phyloP scores from a whole-genome alignment of 495 filamentous ascomycete species.

The Aspergillus nidulans region DNA sequence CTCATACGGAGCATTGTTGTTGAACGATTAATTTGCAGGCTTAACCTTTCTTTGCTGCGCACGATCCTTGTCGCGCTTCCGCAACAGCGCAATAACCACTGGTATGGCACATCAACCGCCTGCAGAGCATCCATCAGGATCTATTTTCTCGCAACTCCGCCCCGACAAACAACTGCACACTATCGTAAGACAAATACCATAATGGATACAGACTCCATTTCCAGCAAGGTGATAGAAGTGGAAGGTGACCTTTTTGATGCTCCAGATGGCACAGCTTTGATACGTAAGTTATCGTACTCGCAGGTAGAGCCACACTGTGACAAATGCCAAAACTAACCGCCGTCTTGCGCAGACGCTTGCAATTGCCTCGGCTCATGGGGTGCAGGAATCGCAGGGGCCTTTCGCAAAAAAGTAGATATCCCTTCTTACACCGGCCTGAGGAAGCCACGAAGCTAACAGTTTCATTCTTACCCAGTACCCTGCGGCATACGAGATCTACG shows the following conservation, averaged over 20 bases:
- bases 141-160: background rate
- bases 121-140: background rate
- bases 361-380: conserved; percentile 45
- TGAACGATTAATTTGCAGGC: too few relatives aligned
- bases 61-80: too few relatives aligned
- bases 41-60: too few relatives aligned
- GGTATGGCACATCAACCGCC: background rate
- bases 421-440: background rate
- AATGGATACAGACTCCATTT: background rate
- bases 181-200: background rate
- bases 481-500: conserved; percentile 33
- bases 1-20: too few relatives aligned
- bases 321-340: background rate
- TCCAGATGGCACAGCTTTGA: conserved; percentile 38
- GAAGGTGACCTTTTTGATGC: conserved; percentile 42
- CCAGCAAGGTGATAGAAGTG: conserved; percentile 23
- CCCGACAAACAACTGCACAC: background rate
- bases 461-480: conserved; percentile 31
- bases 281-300: conserved; percentile 29
- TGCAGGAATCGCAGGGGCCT: conserved; percentile 35
- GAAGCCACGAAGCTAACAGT: background rate
- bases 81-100: background rate
- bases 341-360: conserved; percentile 38
- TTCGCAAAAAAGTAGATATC: conserved; percentile 26
- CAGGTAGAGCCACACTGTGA: background rate